Percentiles rank a stretch among this genome's conserved stretches.
Conservation (phyloP, 495 filamentous ascomycete genomes). For the Hypoxylon fragiforme region DNA sequence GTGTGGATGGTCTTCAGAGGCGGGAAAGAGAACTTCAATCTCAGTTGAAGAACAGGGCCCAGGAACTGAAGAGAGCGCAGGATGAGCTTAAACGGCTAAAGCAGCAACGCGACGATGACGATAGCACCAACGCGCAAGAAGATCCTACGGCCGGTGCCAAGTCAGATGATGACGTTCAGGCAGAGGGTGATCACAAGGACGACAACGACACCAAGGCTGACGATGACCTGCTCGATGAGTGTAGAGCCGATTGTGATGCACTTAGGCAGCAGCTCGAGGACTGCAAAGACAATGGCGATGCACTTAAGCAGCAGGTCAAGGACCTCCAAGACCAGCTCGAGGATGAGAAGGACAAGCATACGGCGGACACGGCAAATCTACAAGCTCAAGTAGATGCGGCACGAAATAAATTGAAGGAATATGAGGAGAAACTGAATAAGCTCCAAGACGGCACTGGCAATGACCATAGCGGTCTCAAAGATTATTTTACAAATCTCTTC, state of each 20-base stretch:
- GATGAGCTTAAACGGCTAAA: conserved; percentile 3
- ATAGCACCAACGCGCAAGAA: not conserved
- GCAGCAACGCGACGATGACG: not conserved
- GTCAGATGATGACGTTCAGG: not conserved
- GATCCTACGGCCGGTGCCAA: not conserved
- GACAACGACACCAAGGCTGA: not conserved
- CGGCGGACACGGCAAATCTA: not conserved
- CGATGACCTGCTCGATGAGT: not conserved
- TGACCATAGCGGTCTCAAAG: not conserved
- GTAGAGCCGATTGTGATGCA: not conserved
- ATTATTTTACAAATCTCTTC: not conserved
- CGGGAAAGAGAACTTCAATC: conserved; percentile 15
- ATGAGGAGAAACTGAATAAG: too few species aligned
- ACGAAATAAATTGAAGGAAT: too few species aligned
- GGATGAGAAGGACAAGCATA: not conserved
- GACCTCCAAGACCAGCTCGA: not conserved
- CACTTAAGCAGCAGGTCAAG: not conserved
- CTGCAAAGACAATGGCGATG: not conserved
- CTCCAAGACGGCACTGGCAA: too few species aligned
- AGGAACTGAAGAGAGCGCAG: not conserved
- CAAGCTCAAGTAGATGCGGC: too few species aligned
- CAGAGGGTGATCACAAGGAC: not conserved
- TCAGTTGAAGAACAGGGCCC: conserved; percentile 3
- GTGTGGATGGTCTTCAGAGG: not conserved
- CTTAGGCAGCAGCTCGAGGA: too few species aligned